These are phyloP conservation scores for Blattamonas nauphoetae DNA, from an alignment of 78 protist species.

Conservation along the genomic window DNA sequence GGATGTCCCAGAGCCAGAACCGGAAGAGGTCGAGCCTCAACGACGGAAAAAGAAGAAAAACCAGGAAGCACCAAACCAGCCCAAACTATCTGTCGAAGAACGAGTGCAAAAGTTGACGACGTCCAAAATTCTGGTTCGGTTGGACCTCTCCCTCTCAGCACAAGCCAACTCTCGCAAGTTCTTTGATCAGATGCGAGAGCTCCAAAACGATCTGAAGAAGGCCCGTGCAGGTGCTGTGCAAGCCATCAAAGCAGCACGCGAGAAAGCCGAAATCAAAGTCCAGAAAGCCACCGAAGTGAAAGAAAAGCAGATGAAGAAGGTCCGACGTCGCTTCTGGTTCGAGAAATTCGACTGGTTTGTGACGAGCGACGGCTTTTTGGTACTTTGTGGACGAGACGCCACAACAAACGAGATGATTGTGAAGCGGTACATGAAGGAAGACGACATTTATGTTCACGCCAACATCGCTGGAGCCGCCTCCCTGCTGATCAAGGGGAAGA, in stretches of 20 bases:
- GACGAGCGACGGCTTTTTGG: background rate
- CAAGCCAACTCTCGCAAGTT: background rate
- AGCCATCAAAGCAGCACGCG: background rate
- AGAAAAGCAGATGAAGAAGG: background rate
- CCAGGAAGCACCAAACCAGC: background rate
- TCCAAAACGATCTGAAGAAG: background rate
- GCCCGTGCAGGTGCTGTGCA: background rate
- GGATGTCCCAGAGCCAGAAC: background rate
- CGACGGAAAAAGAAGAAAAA: background rate
- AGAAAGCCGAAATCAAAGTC: background rate
- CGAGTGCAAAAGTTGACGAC: background rate
- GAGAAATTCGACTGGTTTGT: background rate
- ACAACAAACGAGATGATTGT: conserved; percentile 4
- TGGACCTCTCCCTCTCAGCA: background rate
- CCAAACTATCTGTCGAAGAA: no score
- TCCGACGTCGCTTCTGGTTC: background rate
- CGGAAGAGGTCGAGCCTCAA: background rate
- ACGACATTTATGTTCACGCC: conserved; percentile 1
- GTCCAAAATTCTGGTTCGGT: background rate
- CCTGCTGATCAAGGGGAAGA: background rate
- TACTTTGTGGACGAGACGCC: conserved; percentile 9
- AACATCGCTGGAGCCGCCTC: conserved; percentile 10
- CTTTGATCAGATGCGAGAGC: background rate
- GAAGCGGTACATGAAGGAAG: background rate
- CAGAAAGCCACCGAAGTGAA: background rate